Conservation (phyloP, 2,329 filamentous ascomycete genomes). For the Pseudogymnoascus sp. region DNA sequence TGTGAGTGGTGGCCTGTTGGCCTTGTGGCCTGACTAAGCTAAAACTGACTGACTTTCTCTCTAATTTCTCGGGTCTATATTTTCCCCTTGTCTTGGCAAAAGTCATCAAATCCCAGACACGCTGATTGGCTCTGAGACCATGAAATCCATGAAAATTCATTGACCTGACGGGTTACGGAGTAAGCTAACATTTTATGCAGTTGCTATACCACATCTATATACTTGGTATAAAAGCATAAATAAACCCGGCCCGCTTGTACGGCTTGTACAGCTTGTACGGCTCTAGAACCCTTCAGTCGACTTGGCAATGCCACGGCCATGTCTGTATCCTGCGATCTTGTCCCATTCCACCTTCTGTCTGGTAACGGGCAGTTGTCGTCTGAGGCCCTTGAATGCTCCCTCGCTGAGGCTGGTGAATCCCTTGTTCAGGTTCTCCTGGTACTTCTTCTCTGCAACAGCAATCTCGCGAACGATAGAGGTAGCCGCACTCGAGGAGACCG, state of each 20-base stretch:
- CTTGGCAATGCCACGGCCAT: conserved; percentile 69
- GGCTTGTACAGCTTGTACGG: not conserved
- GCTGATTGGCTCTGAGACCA: not conserved
- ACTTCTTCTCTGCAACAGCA: conserved; percentile 73
- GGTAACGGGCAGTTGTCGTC: conserved; percentile 89
- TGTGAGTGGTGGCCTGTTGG: not conserved
- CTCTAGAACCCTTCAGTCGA: conserved; percentile 4
- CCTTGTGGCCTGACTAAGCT: not conserved
- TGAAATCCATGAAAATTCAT: not conserved
- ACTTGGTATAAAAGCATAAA: conserved; percentile 7
- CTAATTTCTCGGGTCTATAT: conserved; percentile 1
- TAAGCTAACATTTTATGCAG: conserved; percentile 3
- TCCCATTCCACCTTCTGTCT: conserved; percentile 99
- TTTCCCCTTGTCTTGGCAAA: not conserved
- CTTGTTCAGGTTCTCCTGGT: conserved; percentile 91
- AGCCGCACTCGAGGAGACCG: conserved; percentile 55
- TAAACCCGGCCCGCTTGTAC: not conserved
- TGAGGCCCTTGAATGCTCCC: conserved; percentile 86
- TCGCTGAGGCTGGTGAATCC: conserved; percentile 85
- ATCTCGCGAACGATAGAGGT: conserved; percentile 62
- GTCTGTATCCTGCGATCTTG: conserved; percentile 85
- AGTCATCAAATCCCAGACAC: not conserved
- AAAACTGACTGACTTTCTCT: not conserved
- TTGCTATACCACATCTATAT: conserved; percentile 1
- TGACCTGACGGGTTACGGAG: not conserved